Base-by-base conservation (phyloP, 768 basidiomycete genomes). In the Rickenella mellea region DNA sequence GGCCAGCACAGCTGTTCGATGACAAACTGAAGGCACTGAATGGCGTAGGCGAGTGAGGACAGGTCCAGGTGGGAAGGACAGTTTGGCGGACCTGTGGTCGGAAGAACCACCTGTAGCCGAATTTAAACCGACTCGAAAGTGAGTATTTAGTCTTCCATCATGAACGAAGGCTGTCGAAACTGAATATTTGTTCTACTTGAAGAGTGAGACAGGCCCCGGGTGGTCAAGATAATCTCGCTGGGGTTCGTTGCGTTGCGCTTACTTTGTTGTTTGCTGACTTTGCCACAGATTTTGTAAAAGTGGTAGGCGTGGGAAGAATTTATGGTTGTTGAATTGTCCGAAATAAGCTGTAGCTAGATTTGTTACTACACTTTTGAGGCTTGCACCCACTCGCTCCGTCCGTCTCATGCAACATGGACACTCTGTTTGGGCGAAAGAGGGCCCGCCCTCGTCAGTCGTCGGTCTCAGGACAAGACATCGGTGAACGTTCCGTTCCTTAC, bases 41-140 rank as follows among this genome's bases (percentile, higher is more conserved):
- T 30, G 11, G 43, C 40, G 38, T 31, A 64, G 63, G 40, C 63
- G 63, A n/a, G 55, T 60, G 29, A 57, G 65, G 37, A 55, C 56
- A 26, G 39, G 6, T 11, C 60, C 60, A 5, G 63, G 63, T 4
- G 63, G 64, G 4, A 21, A 28, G 19, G 50, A 50, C 26, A 60
- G 48, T 33, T 45, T 64, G 3, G 56, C 41, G 40, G 43, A 27
- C 20, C 27, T 33, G 26, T 82, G 76, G 67, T 42, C 60, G 0
- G 68, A 68, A 6, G 59, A 65, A 24, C 50, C 59, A 1, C 47
- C 49, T 11, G 26, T 50, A 15, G 64, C 70, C 20, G 65, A 69
- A 43, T 85, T 82, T 56, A 74, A 77, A 50, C 83, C 83, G 4
- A 81, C 82, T 14, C 77, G 83, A 51, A 71, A 76, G 83, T 79